phyloP scores from a whole-genome alignment of 306 rosid species.

The Fragaria iinumae region DNA sequence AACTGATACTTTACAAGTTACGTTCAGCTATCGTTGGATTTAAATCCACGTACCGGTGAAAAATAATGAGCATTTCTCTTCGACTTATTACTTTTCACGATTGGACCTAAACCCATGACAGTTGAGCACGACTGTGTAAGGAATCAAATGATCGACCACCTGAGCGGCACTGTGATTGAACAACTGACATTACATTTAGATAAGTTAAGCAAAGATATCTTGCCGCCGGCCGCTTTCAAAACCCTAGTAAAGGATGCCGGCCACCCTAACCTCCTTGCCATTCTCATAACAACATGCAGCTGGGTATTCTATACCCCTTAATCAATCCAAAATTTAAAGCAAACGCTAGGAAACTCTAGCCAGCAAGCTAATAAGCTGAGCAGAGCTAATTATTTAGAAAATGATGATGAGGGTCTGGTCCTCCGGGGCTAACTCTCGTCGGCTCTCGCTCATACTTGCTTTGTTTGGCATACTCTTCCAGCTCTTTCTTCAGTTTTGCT shows the following conservation, averaged over 20 bases:
- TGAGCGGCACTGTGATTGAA: not conserved
- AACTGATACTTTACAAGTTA: no score
- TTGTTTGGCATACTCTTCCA: conserved; percentile 10
- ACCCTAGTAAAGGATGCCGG: not conserved
- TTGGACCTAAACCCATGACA: not conserved
- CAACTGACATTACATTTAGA: not conserved
- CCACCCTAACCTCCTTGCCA: not conserved
- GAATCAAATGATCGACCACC: no score
- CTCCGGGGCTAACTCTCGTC: conserved; percentile 52
- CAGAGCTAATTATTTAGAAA: not conserved
- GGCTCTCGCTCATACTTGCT: not conserved
- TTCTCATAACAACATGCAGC: not conserved
- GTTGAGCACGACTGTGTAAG: not conserved
- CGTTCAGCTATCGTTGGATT: not conserved
- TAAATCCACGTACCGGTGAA: not conserved
- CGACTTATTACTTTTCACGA: not conserved
- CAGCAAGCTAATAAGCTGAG: not conserved
- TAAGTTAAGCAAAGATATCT: not conserved
- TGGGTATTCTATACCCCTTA: not conserved
- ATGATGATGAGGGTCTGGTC: conserved; percentile 63
- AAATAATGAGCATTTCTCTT: not conserved
- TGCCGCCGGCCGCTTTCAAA: not conserved
- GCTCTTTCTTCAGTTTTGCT: conserved; percentile 1
- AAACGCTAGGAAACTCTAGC: not conserved
- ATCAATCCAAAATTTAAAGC: not conserved